Conservation (phyloP, 129 eudicot species). For the Flaveria brownii region DNA sequence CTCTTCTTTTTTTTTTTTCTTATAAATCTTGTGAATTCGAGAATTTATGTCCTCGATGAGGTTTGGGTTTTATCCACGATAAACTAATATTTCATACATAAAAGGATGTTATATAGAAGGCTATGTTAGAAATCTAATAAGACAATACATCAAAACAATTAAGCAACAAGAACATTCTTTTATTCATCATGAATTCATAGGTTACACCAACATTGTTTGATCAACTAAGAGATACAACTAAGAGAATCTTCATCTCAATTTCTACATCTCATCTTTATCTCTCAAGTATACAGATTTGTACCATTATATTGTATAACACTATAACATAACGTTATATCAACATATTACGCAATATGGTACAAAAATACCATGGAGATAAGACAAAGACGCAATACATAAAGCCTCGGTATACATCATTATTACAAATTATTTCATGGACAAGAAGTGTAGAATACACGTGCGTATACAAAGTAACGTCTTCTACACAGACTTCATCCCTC, state of each 20-base stretch:
- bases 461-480: not conserved
- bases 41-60: no score
- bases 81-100: no score
- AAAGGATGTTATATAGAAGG: no score
- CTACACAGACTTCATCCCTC: not conserved
- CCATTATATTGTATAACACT: not conserved
- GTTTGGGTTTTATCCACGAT: no score
- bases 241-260: not conserved
- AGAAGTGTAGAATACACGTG: not conserved
- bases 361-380: not conserved
- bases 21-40: no score
- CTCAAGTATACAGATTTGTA: not conserved
- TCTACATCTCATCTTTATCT: not conserved
- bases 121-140: no score
- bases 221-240: constrained; percentile 9
- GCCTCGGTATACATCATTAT: not conserved
- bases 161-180: not conserved
- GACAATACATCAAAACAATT: no score
- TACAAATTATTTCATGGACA: not conserved
- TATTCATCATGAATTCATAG: constrained; percentile 16
- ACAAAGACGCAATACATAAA: not conserved
- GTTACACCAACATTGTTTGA: constrained; percentile 13
- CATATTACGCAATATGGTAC: not conserved
- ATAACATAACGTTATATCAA: not conserved
- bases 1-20: no score